These are phyloP conservation scores for Verbascum thapsus DNA, from an alignment of 257 asterid genomes.

Conservation along the genomic window DNA sequence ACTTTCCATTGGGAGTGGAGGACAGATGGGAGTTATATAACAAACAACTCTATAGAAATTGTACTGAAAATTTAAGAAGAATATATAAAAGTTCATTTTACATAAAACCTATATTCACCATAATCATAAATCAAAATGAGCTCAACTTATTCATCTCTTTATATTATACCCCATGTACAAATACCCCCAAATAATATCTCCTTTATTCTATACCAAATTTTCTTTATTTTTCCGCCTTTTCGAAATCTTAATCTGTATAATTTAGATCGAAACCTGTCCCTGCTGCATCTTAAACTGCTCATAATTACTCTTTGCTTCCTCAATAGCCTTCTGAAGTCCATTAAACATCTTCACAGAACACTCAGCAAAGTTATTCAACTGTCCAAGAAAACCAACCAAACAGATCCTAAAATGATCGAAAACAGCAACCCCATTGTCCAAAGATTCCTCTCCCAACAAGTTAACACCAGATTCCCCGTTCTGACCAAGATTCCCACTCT, in stretches of 20 bases:
- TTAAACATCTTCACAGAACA: slow-evolving; percentile 59
- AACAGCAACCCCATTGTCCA: slow-evolving; percentile 48
- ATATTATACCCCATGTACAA: slow-evolving; percentile 29
- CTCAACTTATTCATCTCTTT: slow-evolving; percentile 1
- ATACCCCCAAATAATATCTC: slow-evolving; percentile 8
- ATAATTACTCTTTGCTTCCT: slow-evolving; percentile 61
- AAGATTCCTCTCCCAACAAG: slow-evolving; percentile 41
- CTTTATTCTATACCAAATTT: slow-evolving; percentile 14
- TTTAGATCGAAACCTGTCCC: slow-evolving; percentile 4
- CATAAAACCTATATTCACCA: too few species aligned
- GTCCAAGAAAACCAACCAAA: slow-evolving; percentile 69
- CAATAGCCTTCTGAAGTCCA: slow-evolving; percentile 56
- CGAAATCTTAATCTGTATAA: slow-evolving; percentile 31
- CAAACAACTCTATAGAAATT: too few species aligned
- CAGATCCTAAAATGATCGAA: slow-evolving; percentile 65
- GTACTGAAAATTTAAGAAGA: too few species aligned
- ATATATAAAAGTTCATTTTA: too few species aligned
- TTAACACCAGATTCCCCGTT: slow-evolving; percentile 31
- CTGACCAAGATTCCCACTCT: slow-evolving; percentile 32
- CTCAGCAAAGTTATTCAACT: slow-evolving; percentile 65
- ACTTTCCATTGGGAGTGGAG: too few species aligned
- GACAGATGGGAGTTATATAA: too few species aligned
- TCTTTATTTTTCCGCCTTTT: slow-evolving; percentile 14
- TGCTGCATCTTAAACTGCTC: slow-evolving; percentile 41
- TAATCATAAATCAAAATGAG: too few species aligned